Evolutionary conservation across 2,329 filamentous ascomycete genomes (phyloP).

Genomic region (Hirsutella minnesotensis): DNA sequence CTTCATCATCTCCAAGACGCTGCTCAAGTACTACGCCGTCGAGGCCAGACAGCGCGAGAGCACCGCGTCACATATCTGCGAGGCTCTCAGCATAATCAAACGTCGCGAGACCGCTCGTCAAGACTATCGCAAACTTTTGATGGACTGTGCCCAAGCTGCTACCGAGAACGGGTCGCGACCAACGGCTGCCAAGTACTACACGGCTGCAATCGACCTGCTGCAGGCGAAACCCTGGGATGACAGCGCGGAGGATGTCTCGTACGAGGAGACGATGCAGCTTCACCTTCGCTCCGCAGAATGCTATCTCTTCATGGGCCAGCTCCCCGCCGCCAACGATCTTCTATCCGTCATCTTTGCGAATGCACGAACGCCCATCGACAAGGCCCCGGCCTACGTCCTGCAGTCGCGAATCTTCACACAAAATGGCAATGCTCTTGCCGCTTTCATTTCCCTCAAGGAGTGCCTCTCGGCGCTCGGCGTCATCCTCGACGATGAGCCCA

Average conservation of each 20-base stretch:
- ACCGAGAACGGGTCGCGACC: constrained; percentile 72
- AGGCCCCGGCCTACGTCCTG: constrained; percentile 72
- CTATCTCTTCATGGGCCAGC: constrained; percentile 66
- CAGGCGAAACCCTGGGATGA: constrained; percentile 71
- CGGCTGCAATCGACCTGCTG: constrained; percentile 63
- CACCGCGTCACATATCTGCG: constrained; percentile 71
- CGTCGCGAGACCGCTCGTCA: constrained; percentile 45
- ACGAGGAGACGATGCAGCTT: constrained; percentile 74
- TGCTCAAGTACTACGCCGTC: constrained; percentile 57
- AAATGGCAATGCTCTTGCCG: constrained; percentile 56
- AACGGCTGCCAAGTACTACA: constrained; percentile 74
- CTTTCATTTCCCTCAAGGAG: constrained; percentile 57
- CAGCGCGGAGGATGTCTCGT: constrained; percentile 57
- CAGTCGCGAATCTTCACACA: constrained; percentile 70
- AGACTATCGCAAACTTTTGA: constrained; percentile 64
- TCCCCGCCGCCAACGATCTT: constrained; percentile 54
- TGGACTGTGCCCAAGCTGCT: constrained; percentile 66
- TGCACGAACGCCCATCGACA: constrained; percentile 63
- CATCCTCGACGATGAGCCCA: constrained; percentile 50
- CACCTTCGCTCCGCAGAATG: constrained; percentile 74
- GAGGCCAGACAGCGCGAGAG: constrained; percentile 57
- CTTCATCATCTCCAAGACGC: constrained; percentile 72
- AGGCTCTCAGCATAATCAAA: constrained; percentile 65
- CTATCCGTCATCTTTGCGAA: constrained; percentile 58
- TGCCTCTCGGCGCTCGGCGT: constrained; percentile 62